Base-by-base conservation (phyloP, 2,329 filamentous ascomycete genomes). In the Immersiporthe knoxdaviesiana region DNA sequence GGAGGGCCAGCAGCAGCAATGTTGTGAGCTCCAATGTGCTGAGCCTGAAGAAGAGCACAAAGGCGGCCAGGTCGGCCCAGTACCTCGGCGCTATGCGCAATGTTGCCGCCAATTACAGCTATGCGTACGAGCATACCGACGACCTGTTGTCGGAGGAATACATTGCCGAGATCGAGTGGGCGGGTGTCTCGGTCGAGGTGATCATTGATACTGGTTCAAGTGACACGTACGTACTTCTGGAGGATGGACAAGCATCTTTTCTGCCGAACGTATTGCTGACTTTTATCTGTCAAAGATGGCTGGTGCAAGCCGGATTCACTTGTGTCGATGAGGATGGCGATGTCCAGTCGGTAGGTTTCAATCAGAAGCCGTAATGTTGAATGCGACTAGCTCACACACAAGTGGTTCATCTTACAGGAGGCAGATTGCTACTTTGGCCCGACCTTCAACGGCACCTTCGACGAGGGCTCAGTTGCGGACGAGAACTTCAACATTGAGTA, bases 401-500 rank as follows among this genome's bases (percentile, higher is more conserved):
- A 8, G 7, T n/a, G 8, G n/a, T 47, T 7, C 35, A n/a, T 37
- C 18, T 21, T 50, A 6, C 12, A 70, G 66, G 62, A 68, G 61
- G 39, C 37, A 7, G 52, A 58, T 27, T 78, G 77, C 64, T 73
- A 71, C 10, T 74, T 78, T 14, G 75, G 74, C 11, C 60, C 67
- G 0, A 70, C 72, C 11, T 75, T 76, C 54, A 67, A 76, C 0
- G 74, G 75, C 8, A 79, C 79, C 16, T 83, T 81, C 52, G 71
- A 75, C 2, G 74, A 75, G 4, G 74, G 74, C 7, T 50, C 54
- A 2, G 76, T 84, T 16, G 70, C 79, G 2, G 73, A 81, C 63
- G 72, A 81, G 67, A 79, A 80, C 52, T 83, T 84, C 74, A 78
- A 80, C 62, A 79, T 83, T 61, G 75, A 74, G 27, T 85, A 85